A percentile compares a stretch with the other conserved stretches of the same genome.
phyloP scores from a whole-genome alignment of 23 red algal species.

The Chondrus crispus region DNA sequence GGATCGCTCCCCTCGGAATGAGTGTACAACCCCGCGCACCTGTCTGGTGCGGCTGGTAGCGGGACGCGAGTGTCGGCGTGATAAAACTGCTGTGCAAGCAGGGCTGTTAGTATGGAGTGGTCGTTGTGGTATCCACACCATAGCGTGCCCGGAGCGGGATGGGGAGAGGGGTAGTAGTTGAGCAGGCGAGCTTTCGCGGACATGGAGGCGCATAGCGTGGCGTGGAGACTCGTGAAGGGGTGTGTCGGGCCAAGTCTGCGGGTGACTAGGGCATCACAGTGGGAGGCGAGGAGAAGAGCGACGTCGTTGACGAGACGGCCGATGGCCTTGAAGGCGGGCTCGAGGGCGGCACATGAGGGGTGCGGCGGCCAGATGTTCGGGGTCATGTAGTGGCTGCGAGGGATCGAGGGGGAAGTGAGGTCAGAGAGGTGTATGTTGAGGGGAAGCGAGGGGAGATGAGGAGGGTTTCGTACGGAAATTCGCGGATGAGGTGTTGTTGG shows the following conservation, averaged over 20 bases:
- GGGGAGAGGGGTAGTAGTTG: conserved; percentile 57
- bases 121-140: conserved; percentile 77
- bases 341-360: neutral
- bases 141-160: neutral
- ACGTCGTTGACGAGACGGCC: conserved; percentile 39
- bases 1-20: neutral
- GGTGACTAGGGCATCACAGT: conserved; percentile 22
- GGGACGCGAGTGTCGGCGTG: neutral
- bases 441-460: neutral
- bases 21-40: conserved; percentile 20
- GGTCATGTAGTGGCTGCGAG: neutral
- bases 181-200: conserved; percentile 45
- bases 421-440: neutral
- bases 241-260: neutral
- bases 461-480: conserved; percentile 17
- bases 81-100: conserved; percentile 4
- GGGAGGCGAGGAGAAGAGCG: conserved; percentile 4
- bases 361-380: conserved; percentile 1
- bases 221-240: neutral
- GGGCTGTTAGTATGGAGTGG: conserved; percentile 39
- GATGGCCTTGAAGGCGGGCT: conserved; percentile 50
- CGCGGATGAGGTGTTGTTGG: neutral
- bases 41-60: neutral
- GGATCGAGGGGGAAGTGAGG: neutral
- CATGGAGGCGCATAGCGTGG: neutral